Evolutionary conservation across 2,329 filamentous ascomycete species (phyloP).

Genomic region (Daldinia sp.): DNA sequence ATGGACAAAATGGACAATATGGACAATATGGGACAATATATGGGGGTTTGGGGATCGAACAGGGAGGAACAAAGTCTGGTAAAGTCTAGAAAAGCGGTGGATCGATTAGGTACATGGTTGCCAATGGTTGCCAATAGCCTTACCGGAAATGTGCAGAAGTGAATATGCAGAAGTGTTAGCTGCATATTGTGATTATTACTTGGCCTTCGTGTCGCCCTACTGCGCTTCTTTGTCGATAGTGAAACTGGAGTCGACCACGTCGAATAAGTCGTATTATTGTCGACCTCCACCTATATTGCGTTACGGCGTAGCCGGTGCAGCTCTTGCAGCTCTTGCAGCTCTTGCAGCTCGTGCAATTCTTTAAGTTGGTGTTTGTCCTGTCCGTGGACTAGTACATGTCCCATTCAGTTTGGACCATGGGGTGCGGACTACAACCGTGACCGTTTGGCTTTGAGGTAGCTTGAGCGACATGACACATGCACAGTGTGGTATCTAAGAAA

Average conservation of each 20-base stretch:
- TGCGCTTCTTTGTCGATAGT: conserved; percentile 16
- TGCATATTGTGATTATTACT: conserved; percentile 15
- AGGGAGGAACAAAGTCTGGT: background rate
- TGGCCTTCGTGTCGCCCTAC: background rate
- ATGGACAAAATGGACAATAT: too few species aligned
- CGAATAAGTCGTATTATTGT: background rate
- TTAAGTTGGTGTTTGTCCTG: conserved; percentile 1
- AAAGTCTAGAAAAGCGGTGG: background rate
- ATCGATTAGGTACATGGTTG: background rate
- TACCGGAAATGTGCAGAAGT: conserved; percentile 12
- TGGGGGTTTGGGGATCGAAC: background rate
- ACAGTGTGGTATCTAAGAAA: background rate
- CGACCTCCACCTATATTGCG: background rate
- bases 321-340: too few species aligned
- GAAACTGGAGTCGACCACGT: background rate
- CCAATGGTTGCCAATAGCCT: background rate
- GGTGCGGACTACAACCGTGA: too few species aligned
- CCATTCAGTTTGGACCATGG: background rate
- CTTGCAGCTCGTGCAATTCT: background rate
- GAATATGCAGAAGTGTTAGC: conserved; percentile 14
- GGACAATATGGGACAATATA: background rate
- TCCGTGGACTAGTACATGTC: background rate
- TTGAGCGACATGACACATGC: background rate
- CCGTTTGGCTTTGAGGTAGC: background rate
- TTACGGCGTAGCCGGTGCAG: background rate